phyloP scores from a whole-genome alignment of 768 basidiomycete species.

The Cubamyces lactineus region DNA sequence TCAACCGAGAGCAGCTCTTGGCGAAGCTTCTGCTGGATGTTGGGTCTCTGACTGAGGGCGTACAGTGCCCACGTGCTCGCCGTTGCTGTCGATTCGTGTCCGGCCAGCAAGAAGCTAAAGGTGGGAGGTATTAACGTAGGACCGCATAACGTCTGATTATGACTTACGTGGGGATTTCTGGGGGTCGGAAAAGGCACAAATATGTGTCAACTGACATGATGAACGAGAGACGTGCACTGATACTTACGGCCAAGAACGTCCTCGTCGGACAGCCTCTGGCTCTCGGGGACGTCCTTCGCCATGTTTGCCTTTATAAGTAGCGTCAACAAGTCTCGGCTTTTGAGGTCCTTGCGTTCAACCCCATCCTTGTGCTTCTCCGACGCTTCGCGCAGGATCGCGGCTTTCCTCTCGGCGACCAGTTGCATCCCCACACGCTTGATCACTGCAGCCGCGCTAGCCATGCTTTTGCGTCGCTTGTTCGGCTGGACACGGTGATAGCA shows the following conservation, averaged over 20 bases:
- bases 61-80: conserved; percentile 42
- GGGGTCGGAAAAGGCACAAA: neutral
- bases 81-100: conserved; percentile 46
- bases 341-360: conserved; percentile 36
- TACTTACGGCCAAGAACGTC: conserved; percentile 63
- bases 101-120: conserved; percentile 37
- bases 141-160: too few species aligned
- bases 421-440: conserved; percentile 33
- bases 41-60: conserved; percentile 41
- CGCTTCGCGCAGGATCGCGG: conserved; percentile 25
- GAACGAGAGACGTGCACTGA: neutral
- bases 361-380: conserved; percentile 34
- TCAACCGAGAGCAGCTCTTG: conserved; percentile 45
- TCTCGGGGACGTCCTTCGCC: conserved; percentile 57
- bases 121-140: too few species aligned
- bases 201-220: neutral
- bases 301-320: conserved; percentile 67
- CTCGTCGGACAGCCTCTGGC: conserved; percentile 59
- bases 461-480: neutral
- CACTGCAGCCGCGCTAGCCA: conserved; percentile 13
- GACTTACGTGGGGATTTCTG: conserved; percentile 32
- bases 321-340: conserved; percentile 60
- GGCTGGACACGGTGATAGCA: neutral
- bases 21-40: conserved; percentile 42
- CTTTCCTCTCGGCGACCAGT: conserved; percentile 38